Evolutionary conservation across 2,329 filamentous ascomycete species (phyloP).

Genomic region (Juglanconis oblonga): DNA sequence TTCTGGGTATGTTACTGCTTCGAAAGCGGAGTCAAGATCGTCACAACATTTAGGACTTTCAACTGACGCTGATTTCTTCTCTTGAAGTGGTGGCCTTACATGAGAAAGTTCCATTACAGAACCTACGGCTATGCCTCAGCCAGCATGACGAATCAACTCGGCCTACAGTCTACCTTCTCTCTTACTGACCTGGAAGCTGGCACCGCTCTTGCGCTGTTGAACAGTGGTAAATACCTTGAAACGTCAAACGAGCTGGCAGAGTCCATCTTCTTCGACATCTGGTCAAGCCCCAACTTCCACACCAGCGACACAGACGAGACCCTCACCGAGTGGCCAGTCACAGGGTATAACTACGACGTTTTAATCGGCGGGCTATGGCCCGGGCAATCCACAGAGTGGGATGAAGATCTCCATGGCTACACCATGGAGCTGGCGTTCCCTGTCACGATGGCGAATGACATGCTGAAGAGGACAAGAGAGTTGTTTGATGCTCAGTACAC

Average conservation of each 20-base stretch:
- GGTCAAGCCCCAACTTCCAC: constrained; percentile 50
- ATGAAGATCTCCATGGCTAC: constrained; percentile 44
- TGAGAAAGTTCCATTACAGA: constrained; percentile 49
- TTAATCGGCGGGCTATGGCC: constrained; percentile 50
- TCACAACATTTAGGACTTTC: not conserved
- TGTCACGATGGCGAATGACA: constrained; percentile 45
- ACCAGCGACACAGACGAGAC: constrained; percentile 44
- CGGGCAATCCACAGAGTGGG: constrained; percentile 47
- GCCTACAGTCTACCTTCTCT: constrained; percentile 52
- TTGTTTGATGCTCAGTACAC: constrained; percentile 45
- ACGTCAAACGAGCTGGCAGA: constrained; percentile 48
- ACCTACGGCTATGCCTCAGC: constrained; percentile 46
- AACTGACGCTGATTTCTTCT: constrained; percentile 10
- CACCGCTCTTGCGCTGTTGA: constrained; percentile 39
- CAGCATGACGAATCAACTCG: constrained; percentile 40
- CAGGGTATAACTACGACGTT: constrained; percentile 51
- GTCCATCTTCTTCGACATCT: constrained; percentile 46
- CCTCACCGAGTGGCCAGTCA: constrained; percentile 47
- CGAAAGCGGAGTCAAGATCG: not conserved
- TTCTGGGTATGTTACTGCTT: constrained; percentile 38
- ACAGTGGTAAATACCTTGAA: constrained; percentile 44
- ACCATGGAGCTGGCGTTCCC: constrained; percentile 52
- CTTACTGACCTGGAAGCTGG: constrained; percentile 41
- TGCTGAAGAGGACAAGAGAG: constrained; percentile 45
- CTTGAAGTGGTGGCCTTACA: constrained; percentile 48